Evolutionary conservation across 306 rosid genomes (phyloP).

Genomic region (Malus orientalis): DNA sequence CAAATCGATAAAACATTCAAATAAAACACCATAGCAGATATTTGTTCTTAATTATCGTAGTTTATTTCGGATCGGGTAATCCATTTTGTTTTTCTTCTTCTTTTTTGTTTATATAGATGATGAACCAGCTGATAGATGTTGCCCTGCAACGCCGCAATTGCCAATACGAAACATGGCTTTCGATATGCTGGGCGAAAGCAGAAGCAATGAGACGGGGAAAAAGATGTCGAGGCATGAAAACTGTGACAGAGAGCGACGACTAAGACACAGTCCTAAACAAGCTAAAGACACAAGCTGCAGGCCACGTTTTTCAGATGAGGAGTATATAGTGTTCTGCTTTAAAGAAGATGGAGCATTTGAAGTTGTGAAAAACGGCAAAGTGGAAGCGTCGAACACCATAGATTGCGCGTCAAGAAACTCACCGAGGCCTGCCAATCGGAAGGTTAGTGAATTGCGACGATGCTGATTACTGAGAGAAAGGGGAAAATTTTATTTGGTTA

Average conservation of each 20-base stretch:
- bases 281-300: slow-evolving; percentile 17
- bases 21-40: not conserved
- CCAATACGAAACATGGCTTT: slow-evolving; percentile 20
- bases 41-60: not conserved
- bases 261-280: slow-evolving; percentile 13
- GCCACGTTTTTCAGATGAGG: slow-evolving; percentile 39
- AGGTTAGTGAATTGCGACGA: slow-evolving; percentile 29
- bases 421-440: slow-evolving; percentile 30
- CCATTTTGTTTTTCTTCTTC: slow-evolving; percentile 3
- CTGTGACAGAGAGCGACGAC: not conserved
- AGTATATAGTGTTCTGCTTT: slow-evolving; percentile 58
- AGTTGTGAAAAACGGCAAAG: slow-evolving; percentile 29
- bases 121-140: slow-evolving; percentile 10
- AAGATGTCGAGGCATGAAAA: slow-evolving; percentile 14
- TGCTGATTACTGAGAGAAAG: not conserved
- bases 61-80: not conserved
- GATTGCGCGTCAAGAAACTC: slow-evolving; percentile 21
- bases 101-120: slow-evolving; percentile 19
- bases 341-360: slow-evolving; percentile 50
- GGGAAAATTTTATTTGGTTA: not conserved
- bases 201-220: not conserved
- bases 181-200: not conserved
- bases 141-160: slow-evolving; percentile 19
- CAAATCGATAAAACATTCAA: not conserved
- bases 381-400: slow-evolving; percentile 6